Base-by-base conservation (phyloP, 192 early-diverging fungal genomes). In the Gigaspora rosea region DNA sequence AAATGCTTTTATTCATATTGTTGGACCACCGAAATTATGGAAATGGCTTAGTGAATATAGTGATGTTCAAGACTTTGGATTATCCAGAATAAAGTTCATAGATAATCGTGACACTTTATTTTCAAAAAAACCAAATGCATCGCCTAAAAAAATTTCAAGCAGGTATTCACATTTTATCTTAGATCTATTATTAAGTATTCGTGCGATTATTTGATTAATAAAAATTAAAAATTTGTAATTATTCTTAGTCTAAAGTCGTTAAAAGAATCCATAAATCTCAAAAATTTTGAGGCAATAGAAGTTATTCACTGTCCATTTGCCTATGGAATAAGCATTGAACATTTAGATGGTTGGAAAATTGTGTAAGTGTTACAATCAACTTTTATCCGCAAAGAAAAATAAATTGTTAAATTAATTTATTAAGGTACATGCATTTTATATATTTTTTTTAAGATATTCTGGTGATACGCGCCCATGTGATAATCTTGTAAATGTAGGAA, bases 401-500 rank as follows among this genome's bases (percentile, higher is more conserved):
- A n/a, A 6, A 71, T 79, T 32, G 12, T 18, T 64, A 48, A 49
- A 56, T 51, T 51, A 52, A 51, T 22, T 13, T 12, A 54, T 46
- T 46, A 80, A 22, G 54, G 20, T 33, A 5, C 9, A 46, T 41
- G 10, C 46, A 46, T 65, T 18, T 66, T 47, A 46, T 8, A 46
- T 18, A 4, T 61, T 61, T 13, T 61, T 13, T 4, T 48, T 50
- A 49, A 93, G 86, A 48, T 94, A 92, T 81, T 99, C 97, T 0
- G 96, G 97, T 47, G 97, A 99, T 79, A 97, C 96, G 22, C 89
- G 97, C 10, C 97, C 97, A 3, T 90, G 91, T 71, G 62, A 87
- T 32, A 87, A 84, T n/a, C 83, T 99, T 20, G 89, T 94, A 7
- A 59, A 85, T 4, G 86, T 88, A 36, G 97, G 93, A 2, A 80